Conservation (phyloP, 2,329 filamentous ascomycete genomes). For the Pseudogymnoascus sp. region DNA sequence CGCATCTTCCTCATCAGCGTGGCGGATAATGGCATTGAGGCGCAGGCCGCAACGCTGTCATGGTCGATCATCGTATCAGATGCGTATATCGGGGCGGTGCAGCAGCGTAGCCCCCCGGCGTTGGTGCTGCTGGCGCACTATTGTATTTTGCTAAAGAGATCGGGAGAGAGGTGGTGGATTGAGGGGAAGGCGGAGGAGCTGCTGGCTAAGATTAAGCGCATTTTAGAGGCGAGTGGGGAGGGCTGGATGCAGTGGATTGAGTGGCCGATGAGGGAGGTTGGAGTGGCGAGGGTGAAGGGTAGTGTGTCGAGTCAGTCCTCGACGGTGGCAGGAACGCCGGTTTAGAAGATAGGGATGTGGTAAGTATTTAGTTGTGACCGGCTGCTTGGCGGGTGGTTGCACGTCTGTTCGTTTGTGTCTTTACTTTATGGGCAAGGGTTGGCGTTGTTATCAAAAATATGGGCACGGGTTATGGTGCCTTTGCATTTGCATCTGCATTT, state of each 20-base stretch:
- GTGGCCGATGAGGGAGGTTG: slow-evolving; percentile 18
- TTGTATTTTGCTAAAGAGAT: slow-evolving; percentile 32
- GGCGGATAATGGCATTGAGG: slow-evolving; percentile 18
- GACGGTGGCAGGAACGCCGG: background rate
- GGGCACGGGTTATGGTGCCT: slow-evolving; percentile 5
- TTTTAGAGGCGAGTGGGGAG: slow-evolving; percentile 10
- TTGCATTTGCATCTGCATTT: background rate
- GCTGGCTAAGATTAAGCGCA: slow-evolving; percentile 29
- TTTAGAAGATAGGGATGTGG: background rate
- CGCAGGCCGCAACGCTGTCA: slow-evolving; percentile 23
- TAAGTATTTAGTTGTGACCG: background rate
- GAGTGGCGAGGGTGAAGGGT: background rate
- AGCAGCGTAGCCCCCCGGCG: slow-evolving; percentile 30
- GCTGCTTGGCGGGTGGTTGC: background rate
- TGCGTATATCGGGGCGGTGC: slow-evolving; percentile 29
- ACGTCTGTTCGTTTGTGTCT: background rate
- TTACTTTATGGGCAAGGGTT: background rate
- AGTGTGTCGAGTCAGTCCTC: background rate
- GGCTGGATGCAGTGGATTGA: slow-evolving; percentile 18
- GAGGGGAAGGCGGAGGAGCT: slow-evolving; percentile 34
- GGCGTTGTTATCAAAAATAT: background rate
- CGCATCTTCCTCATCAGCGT: slow-evolving; percentile 19
- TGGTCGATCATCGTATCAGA: slow-evolving; percentile 33
- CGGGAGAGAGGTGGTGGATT: slow-evolving; percentile 36
- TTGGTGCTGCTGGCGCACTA: slow-evolving; percentile 33